Evolutionary conservation across 2,329 filamentous ascomycete genomes (phyloP).

Genomic region (Colletotrichum melonis): DNA sequence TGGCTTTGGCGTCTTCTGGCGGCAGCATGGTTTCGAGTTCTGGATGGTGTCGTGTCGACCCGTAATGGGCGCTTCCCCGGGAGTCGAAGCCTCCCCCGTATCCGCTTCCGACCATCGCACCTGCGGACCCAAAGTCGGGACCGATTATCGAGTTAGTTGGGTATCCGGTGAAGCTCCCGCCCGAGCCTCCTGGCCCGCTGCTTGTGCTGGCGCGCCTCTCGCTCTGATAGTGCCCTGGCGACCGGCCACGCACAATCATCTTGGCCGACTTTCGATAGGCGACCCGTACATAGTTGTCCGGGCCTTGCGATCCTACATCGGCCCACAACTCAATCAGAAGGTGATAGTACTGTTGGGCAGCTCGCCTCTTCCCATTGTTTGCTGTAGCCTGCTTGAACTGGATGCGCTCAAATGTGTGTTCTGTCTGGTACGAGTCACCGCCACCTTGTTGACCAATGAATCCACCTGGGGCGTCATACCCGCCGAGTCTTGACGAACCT

Average conservation of each 20-base stretch:
- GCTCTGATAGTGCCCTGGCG: conserved; percentile 83
- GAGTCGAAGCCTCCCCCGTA: conserved; percentile 54
- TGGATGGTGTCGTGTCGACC: conserved; percentile 56
- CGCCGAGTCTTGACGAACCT: conserved; percentile 43
- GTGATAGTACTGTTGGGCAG: conserved; percentile 92
- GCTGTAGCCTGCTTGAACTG: conserved; percentile 95
- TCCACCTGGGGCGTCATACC: conserved; percentile 47
- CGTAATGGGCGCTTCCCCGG: conserved; percentile 53
- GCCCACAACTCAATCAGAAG: conserved; percentile 87
- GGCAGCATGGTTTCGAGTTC: conserved; percentile 65
- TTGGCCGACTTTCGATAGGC: conserved; percentile 80
- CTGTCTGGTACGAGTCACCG: conserved; percentile 56
- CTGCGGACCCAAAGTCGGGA: conserved; percentile 49
- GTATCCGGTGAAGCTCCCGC: conserved; percentile 68
- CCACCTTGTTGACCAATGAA: conserved; percentile 44
- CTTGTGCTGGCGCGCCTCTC: conserved; percentile 75
- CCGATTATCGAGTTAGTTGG: conserved; percentile 52
- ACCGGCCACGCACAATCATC: conserved; percentile 88
- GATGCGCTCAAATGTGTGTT: conserved; percentile 84
- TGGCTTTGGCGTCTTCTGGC: conserved; percentile 62
- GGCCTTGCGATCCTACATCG: conserved; percentile 65
- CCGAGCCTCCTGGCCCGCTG: conserved; percentile 75
- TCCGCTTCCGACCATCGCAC: conserved; percentile 52
- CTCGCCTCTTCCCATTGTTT: conserved; percentile 91
- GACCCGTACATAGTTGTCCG: conserved; percentile 74